Evolutionary conservation across 768 basidiomycete genomes (phyloP).

Genomic region (Rhodocollybia butyracea): DNA sequence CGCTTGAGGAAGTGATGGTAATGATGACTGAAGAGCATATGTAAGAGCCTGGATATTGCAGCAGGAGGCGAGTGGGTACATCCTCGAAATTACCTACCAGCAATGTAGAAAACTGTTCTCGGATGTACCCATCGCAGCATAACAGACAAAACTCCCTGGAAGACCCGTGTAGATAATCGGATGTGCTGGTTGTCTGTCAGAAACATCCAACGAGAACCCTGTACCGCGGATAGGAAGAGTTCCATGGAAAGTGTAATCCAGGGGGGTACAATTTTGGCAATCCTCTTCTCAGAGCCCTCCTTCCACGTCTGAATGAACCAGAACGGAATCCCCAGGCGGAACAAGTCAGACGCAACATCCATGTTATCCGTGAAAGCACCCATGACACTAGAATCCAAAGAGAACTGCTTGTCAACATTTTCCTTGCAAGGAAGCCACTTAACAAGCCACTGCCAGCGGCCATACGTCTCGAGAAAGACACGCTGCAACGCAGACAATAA

Average conservation of each 20-base stretch:
- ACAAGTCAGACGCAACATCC: not conserved
- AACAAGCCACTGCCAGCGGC: not conserved
- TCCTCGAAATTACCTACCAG: not conserved
- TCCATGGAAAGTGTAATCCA: not conserved
- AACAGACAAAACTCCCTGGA: not conserved
- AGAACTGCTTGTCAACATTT: not conserved
- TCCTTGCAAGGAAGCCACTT: not conserved
- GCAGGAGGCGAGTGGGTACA: not conserved
- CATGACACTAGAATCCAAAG: not conserved
- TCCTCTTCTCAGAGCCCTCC: not conserved
- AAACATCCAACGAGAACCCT: not conserved
- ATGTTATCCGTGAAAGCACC: constrained; percentile 1
- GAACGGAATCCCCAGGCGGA: constrained; percentile 1
- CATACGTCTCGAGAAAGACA: not conserved
- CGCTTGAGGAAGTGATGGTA: not conserved
- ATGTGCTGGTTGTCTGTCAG: not conserved
- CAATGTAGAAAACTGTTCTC: not conserved
- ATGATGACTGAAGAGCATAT: not conserved
- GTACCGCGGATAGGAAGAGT: not conserved
- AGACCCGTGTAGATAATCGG: not conserved
- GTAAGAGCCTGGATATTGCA: not conserved
- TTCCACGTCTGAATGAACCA: not conserved
- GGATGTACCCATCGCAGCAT: not conserved
- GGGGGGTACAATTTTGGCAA: not conserved
- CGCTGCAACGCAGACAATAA: not conserved